These are phyloP conservation scores for Lichina pygmaea DNA, from an alignment of 495 filamentous ascomycete species.

Conservation along the genomic window DNA sequence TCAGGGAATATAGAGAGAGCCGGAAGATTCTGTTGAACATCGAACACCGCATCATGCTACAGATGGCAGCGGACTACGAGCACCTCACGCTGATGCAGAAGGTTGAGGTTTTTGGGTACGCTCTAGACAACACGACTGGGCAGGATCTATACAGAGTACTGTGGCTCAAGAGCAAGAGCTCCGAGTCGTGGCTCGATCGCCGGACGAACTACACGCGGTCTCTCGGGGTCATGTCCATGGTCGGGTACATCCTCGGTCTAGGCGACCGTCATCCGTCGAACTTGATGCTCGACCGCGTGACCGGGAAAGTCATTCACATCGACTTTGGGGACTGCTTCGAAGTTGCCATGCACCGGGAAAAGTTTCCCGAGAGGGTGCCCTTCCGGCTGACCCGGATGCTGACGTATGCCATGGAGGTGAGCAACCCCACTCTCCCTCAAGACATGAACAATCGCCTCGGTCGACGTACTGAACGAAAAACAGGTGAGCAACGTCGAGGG, in stretches of 20 bases:
- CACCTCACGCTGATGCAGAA: conserved; percentile 98
- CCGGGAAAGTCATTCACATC: conserved; percentile 89
- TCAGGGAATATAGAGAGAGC: conserved; percentile 89
- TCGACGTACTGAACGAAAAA: neutral
- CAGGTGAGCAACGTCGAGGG: conserved; percentile 95
- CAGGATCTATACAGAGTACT: conserved; percentile 95
- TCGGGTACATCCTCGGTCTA: conserved; percentile 90
- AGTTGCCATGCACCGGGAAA: conserved; percentile 97
- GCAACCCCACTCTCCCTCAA: conserved; percentile 6
- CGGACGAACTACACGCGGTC: conserved; percentile 96
- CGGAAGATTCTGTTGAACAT: conserved; percentile 95
- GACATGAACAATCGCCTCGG: too few relatives aligned
- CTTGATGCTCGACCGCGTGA: conserved; percentile 83
- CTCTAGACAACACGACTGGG: conserved; percentile 93
- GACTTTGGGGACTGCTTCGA: conserved; percentile 99
- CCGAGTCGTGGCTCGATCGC: conserved; percentile 88
- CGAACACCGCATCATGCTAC: conserved; percentile 96
- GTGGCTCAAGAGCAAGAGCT: conserved; percentile 96
- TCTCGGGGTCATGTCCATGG: conserved; percentile 99
- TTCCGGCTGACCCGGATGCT: conserved; percentile 97
- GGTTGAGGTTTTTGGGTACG: conserved; percentile 96
- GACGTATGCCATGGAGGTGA: conserved; percentile 98
- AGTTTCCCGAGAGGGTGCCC: conserved; percentile 90
- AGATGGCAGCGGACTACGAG: conserved; percentile 98
- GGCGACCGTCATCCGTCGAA: conserved; percentile 95